Evolutionary conservation across 108 stramenopile species (phyloP).

Genomic region (Parmales sp.): DNA sequence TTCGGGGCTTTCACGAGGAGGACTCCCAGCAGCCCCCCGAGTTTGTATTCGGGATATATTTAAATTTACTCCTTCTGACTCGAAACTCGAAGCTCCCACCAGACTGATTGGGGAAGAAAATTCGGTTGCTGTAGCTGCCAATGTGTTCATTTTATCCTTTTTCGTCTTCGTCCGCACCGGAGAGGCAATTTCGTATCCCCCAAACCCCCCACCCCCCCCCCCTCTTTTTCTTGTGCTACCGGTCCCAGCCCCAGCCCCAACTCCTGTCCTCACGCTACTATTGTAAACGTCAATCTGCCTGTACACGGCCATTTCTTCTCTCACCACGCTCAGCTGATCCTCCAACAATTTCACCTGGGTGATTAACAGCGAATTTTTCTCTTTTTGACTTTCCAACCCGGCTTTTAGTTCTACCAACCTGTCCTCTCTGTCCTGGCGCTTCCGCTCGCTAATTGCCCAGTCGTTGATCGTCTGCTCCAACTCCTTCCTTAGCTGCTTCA

Average conservation of each 20-base stretch:
- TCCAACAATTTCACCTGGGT: not conserved
- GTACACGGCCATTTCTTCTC: constrained; percentile 2
- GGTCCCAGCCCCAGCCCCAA: not conserved
- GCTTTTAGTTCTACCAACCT: constrained; percentile 2
- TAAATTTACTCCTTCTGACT: too few relatives aligned
- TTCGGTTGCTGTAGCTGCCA: too few relatives aligned
- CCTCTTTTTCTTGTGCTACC: not conserved
- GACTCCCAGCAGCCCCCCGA: too few relatives aligned
- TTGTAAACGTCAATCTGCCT: constrained; percentile 11
- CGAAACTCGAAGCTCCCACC: too few relatives aligned
- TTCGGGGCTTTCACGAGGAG: too few relatives aligned
- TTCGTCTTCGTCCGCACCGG: too few relatives aligned
- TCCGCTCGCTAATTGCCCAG: not conserved
- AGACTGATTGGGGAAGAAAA: too few relatives aligned
- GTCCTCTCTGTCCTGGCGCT: not conserved
- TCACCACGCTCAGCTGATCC: constrained; percentile 6
- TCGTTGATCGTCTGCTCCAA: not conserved
- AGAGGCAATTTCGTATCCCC: too few relatives aligned
- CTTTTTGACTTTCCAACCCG: not conserved
- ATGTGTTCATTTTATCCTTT: too few relatives aligned
- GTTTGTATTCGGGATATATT: too few relatives aligned
- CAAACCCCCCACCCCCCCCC: not conserved
- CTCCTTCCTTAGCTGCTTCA: not conserved
- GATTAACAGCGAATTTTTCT: not conserved
- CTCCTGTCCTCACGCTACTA: constrained; percentile 1